Conservation (phyloP, 345 rosid genomes). For the Linum tenue region DNA sequence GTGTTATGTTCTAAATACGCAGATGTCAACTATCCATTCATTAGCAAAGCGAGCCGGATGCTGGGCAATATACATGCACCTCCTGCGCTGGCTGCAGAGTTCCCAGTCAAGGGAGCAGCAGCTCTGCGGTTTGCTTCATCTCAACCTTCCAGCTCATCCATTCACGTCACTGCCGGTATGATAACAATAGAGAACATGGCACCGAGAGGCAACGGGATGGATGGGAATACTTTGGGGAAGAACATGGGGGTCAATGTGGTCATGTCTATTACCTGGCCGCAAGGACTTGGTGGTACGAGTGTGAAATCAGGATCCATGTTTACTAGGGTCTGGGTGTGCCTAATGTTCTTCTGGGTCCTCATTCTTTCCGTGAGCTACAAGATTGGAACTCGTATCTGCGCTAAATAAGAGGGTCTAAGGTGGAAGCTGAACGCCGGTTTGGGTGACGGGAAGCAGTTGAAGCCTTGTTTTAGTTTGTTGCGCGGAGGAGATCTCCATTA, state of each 20-base stretch:
- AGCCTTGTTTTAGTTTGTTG: too few relatives aligned
- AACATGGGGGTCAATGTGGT: conserved; percentile 42
- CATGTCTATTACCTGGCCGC: conserved; percentile 41
- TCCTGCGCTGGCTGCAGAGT: conserved; percentile 63
- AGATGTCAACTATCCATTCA: conserved; percentile 55
- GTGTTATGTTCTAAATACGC: conserved; percentile 7
- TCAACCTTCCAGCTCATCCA: conserved; percentile 54
- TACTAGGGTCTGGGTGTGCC: conserved; percentile 33
- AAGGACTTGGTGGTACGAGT: conserved; percentile 18
- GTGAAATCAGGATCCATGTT: conserved; percentile 33
- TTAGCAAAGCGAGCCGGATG: conserved; percentile 72
- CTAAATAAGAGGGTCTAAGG: conserved; percentile 26
- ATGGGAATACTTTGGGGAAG: conserved; percentile 48
- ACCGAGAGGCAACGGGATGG: conserved; percentile 29
- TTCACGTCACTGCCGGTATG: conserved; percentile 68
- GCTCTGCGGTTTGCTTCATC: conserved; percentile 40
- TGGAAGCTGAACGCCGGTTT: too few relatives aligned
- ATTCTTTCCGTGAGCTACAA: conserved; percentile 56
- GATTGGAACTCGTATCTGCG: conserved; percentile 37
- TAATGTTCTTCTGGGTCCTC: conserved; percentile 58
- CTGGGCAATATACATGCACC: conserved; percentile 58
- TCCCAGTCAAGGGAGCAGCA: conserved; percentile 48
- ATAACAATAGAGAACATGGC: conserved; percentile 50
- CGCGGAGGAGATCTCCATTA: too few relatives aligned
- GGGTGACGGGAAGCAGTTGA: too few relatives aligned